Evolutionary conservation across 768 basidiomycete species (phyloP), one percentile per base, ranked within the genome.

Genomic region (Auricularia auricula-judae): DNA sequence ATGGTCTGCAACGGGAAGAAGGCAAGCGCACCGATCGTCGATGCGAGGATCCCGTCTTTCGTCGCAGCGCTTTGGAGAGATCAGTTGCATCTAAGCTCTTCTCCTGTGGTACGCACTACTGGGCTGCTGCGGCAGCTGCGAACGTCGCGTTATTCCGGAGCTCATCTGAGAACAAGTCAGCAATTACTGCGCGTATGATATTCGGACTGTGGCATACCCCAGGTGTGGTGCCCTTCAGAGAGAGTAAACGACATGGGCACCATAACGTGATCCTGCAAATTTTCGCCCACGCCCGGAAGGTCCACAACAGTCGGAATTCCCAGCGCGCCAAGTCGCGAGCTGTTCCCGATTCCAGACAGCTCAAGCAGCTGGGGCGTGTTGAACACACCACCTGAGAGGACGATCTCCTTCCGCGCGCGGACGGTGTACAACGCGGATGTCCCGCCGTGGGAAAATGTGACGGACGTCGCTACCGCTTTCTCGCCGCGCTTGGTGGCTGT

Each of bases 201-300:
- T 29, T 29, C 29, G 29, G 66, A 82, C 75, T 4, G 77, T 76
- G 4, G 81, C 81, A 0, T 81, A 59, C 47, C 47, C 47, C 47
- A 51, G 5, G 61, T 62, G 80, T 68, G 65, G 79, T 81, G 5
- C 77, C 47, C 47, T 5, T 76, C 60, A 4, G 47, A 4, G 75
- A 72, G 36, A 68, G 2, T 76, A 76, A 23, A 62, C 66, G 21
- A 79, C 80, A 81, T 73, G 2, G 73, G 71, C 68, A 74, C 79
- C 75, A 79, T 77, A 4, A 79, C 75, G 10, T 54, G 33, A 70
- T 86, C 79, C 62, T 77, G 75, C 10, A 80, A 66, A 67, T 77
- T 77, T 65, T 74, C 71, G 11, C 79, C 79, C 36, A 80, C 79
- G 42, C 76, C 76, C 1, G 80, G 79, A 3, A 80, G 74, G 61